These are phyloP conservation scores for Lepiota venenata DNA, from an alignment of 768 basidiomycete genomes.

Conservation along the genomic window DNA sequence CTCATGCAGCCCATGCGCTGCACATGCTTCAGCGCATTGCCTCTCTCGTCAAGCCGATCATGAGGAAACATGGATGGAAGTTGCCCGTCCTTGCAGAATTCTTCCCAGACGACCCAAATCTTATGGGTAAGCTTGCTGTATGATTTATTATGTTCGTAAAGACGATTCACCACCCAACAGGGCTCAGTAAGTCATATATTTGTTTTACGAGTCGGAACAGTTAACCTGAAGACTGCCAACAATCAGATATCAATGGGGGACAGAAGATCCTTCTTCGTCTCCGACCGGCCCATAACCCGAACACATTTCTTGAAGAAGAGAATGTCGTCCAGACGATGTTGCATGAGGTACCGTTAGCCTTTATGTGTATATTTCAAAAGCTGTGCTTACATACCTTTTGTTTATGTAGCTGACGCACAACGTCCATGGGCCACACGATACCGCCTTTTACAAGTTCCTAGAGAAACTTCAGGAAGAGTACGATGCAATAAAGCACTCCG, in stretches of 20 bases:
- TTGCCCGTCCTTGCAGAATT: conserved; percentile 84
- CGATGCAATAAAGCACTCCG: conserved; percentile 70
- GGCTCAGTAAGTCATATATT: conserved; percentile 30
- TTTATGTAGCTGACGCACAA: conserved; percentile 75
- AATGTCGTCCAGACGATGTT: conserved; percentile 83
- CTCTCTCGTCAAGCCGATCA: conserved; percentile 88
- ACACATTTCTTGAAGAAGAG: conserved; percentile 73
- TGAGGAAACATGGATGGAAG: conserved; percentile 81
- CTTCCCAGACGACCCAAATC: conserved; percentile 69
- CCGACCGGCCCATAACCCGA: conserved; percentile 63
- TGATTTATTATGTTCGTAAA: conserved; percentile 5
- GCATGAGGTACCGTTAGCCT: conserved; percentile 61
- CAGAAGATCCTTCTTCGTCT: conserved; percentile 82
- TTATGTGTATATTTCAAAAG: background rate
- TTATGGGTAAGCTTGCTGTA: conserved; percentile 56
- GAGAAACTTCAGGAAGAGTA: conserved; percentile 81
- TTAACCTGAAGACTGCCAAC: conserved; percentile 4
- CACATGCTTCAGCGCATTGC: conserved; percentile 65
- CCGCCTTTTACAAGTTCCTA: conserved; percentile 74
- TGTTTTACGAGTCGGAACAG: background rate
- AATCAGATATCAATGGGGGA: conserved; percentile 71
- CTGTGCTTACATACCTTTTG: background rate
- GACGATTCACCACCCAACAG: conserved; percentile 18
- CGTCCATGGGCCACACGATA: conserved; percentile 87
- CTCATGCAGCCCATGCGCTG: conserved; percentile 66